Base-by-base conservation (phyloP, 805 yeast species). In the Cyberlindnera americana region DNA sequence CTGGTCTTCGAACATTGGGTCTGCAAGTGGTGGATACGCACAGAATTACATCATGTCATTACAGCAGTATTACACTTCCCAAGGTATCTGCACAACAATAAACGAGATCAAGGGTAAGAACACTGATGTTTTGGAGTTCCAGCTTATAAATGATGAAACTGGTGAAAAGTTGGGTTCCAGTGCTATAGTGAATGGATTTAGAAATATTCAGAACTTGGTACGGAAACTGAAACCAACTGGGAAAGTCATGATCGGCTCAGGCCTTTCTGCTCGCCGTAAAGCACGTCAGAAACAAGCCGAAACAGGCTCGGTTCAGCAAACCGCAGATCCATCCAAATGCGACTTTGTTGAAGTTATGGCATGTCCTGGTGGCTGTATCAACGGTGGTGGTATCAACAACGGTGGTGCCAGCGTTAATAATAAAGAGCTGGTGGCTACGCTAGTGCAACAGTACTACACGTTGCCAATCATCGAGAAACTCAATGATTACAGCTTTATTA, bases 331-430 rank as follows among this genome's bases (percentile, higher is more conserved):
- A 1, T 61, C 75, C 23, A 69, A 66, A 29, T 81, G 85, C 50
- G 93, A 87, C 46, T 86, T 83, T 50, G 85, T 91, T 6, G 99
- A 93, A 54, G 83, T 93, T 32, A 91, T 89, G 96, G 99, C 99
- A 1, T 93, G 99, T 60, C 99, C 99, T 6, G 89, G 87, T 21
- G 99, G 99, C 1, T 93, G 98, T 56, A 85, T 90, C 41, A 93
- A 91, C 55, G 99, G 99, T 10, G 98, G 99, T 17, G 99, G 99
- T 0, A 90, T 89, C 53, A 56, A 50, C 28, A 43, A 38, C 21
- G 50, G 45, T n/a, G 47, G 47, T 7, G 38, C 32, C 23, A 40
- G 41, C 4, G 44, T 43, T 10, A 44, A 43, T 25, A 46, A 46
- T 40, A 48, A 46, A 33, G 49, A 47, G 27, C 21, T 44, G 13